Base-by-base conservation (phyloP, 495 filamentous ascomycete species). In the Trichoderma reesei region DNA sequence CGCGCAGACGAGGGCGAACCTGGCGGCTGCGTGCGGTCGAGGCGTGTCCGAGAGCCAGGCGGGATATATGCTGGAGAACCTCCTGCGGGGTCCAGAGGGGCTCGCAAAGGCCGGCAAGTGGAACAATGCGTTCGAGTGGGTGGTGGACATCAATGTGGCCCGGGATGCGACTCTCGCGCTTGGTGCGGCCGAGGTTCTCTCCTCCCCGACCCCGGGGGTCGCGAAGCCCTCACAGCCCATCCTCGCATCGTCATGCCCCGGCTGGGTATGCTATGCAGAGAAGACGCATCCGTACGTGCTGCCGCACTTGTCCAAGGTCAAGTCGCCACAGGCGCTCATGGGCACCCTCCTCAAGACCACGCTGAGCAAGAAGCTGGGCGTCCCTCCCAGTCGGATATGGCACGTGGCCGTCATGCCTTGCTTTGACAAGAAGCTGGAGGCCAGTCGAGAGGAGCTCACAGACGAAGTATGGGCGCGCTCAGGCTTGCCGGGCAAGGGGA, bases 361-460 rank as follows among this genome's bases (percentile, higher is more conserved):
- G 9, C 73, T 98, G 20, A 89, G 86, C 72, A 85, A 84, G 65
- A 80, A 76, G 46, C 78, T 91, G 48, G 84, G 86, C 11, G 82
- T 96, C 7, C 73, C 87, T 1, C 87, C 91, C 0, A 87, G 89
- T 64, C 85, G 85, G 60, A 91, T 98, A 72, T 98, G 94, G 90
- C 90, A 97, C 72, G 72, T 97, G 46, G 90, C 91, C 5, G 79
- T 98, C 41, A 98, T 98, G 95, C 94, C 94, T 31, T 98, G 94
- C 73, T 98, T 98, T 72, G 94, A 98, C 76, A 98, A 98, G 78
- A 98, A 98, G 75, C 84, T 98, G 14, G 94, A 98, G 75, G 94
- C 93, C 8, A 94, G 91, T 63, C 86, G 94, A 26, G 88, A 89
- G 71, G 95, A 98, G 72, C 82, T 98, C 41, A 98, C 94, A 3